These are phyloP conservation scores for Colletotrichum australisinense DNA, from an alignment of 2,329 filamentous ascomycete species.

Conservation along the genomic window DNA sequence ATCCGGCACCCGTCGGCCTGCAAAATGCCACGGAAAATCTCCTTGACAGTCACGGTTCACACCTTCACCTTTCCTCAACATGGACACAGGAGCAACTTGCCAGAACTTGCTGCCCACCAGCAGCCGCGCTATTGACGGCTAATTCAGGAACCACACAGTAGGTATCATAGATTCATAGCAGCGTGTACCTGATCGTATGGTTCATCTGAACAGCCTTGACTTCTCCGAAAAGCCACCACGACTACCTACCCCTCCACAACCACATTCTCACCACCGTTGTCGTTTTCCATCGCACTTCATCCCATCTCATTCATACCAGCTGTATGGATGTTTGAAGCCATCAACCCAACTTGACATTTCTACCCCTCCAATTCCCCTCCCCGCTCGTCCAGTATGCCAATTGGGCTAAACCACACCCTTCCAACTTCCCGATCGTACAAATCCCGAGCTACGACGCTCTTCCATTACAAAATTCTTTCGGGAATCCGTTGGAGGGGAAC, in stretches of 20 bases:
- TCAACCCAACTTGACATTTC: background rate
- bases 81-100: background rate
- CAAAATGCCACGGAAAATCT: background rate
- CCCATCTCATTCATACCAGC: background rate
- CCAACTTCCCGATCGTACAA: background rate
- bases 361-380: background rate
- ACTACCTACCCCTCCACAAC: background rate
- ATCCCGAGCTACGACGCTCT: background rate
- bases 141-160: background rate
- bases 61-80: background rate
- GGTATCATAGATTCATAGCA: too few relatives aligned
- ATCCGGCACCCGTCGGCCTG: conserved; percentile 10
- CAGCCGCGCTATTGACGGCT: background rate
- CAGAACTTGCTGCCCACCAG: background rate
- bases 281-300: background rate
- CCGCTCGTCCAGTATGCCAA: background rate
- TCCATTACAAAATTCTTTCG: background rate
- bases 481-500: background rate
- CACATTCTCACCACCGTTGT: background rate
- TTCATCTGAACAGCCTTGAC: too few relatives aligned
- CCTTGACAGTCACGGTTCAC: background rate
- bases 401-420: background rate
- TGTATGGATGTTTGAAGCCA: background rate
- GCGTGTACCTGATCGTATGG: too few relatives aligned
- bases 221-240: too few relatives aligned